Base-by-base conservation (phyloP, 1,284 basidiomycete species). In the Austroboletus olivaceoglutinosus region DNA sequence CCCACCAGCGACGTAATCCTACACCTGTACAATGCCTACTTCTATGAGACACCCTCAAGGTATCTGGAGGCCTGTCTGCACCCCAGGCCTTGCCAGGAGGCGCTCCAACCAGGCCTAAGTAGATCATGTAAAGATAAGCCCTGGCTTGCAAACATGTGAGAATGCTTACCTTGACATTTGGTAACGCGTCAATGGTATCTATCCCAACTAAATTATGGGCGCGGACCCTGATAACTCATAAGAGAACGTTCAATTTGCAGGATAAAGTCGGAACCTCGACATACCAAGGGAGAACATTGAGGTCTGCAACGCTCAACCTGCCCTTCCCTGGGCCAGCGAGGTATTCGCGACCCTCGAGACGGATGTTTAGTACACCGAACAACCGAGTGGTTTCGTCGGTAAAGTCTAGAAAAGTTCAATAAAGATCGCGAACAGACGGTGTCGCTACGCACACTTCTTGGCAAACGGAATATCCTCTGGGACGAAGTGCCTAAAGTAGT, bases 281-380 rank as follows among this genome's bases (percentile, higher is more conserved):
- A 8, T 39, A 70, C 73, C 72, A 73, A 8, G 72, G 61, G 6
- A 70, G 50, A 10, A 57, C 65, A 33, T 73, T 75, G 47, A 74
- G 50, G 52, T 75, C 70, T 13, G 73, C 80, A 21, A 81, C 64
- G 36, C 69, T 74, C 64, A 73, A 73, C 59, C 74, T 77, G 38
- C 76, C 77, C 51, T 64, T 66, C 2, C 73, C 77, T 9, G 73
- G 67, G 9, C 81, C 81, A 18, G 75, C 79, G 23, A 83, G 71
- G 53, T 72, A 83, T 11, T 74, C 72, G 7, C 69, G 70, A 29
- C 60, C 68, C 18, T 68, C 52, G 8, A 83, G 71, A 19, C 73
- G 74, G 43, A 73, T 72, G 63, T 82, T 76, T 44, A 82, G 70
- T 4, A 83, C 81, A 33, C 69, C 66, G 62, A 80, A 79, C 12